These are phyloP conservation scores for Cynara cardunculus DNA, from an alignment of 129 eudicot genomes.

Conservation along the genomic window DNA sequence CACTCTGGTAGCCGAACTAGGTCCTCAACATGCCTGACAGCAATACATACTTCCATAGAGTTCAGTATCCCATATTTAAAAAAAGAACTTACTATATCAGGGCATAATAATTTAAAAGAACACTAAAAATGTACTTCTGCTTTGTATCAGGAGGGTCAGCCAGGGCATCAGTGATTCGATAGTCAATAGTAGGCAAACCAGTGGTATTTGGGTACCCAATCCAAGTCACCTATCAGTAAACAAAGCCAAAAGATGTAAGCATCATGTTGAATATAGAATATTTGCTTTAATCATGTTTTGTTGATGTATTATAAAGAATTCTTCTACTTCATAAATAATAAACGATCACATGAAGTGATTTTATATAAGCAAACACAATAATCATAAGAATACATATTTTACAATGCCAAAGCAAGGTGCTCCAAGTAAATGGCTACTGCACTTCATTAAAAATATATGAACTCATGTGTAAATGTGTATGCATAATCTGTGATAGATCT, in stretches of 20 bases:
- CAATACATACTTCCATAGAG: conserved; percentile 13
- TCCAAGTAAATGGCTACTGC: not conserved
- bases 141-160: conserved; percentile 83
- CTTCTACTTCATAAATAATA: not conserved
- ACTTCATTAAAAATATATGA: not conserved
- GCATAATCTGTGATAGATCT: not conserved
- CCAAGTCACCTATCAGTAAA: conserved; percentile 77
- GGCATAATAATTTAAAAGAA: conserved; percentile 2
- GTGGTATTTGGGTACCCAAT: conserved; percentile 98
- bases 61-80: conserved; percentile 7
- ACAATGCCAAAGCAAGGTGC: not conserved
- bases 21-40: conserved; percentile 87
- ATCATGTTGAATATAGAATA: not conserved
- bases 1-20: conserved; percentile 79
- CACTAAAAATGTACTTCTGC: conserved; percentile 51
- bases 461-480: too few relatives aligned
- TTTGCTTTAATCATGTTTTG: not conserved
- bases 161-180: conserved; percentile 82
- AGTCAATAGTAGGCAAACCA: conserved; percentile 94
- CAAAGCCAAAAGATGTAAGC: conserved; percentile 31
- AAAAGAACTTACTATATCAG: conserved; percentile 10
- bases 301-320: not conserved
- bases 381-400: not conserved
- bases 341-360: not conserved
- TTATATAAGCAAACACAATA: not conserved